Conservation (phyloP, 257 asterid species). For the Anisodus acutangulus region DNA sequence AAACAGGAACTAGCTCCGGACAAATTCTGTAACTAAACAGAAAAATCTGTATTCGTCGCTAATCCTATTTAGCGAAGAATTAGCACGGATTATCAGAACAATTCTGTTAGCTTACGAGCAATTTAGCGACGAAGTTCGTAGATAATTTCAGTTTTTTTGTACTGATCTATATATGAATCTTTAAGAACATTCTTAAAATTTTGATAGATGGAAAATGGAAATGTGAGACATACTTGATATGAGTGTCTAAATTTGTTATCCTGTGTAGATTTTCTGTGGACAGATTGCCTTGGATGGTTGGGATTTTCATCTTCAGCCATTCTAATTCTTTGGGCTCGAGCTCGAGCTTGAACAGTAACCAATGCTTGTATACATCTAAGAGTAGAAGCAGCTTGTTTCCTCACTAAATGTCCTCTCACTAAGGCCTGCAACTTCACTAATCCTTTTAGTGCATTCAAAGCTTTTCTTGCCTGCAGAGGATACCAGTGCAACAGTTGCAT, state of each 20-base stretch:
- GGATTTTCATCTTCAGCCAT: constrained; percentile 60
- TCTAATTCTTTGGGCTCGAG: constrained; percentile 70
- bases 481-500: not conserved
- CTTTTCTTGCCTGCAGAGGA: constrained; percentile 74
- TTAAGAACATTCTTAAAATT: not conserved
- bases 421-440: constrained; percentile 90
- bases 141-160: too few relatives aligned
- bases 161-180: not conserved
- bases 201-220: not conserved
- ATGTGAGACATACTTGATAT: constrained; percentile 53
- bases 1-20: too few relatives aligned
- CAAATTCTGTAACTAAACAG: too few relatives aligned
- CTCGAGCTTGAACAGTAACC: constrained; percentile 77
- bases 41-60: too few relatives aligned
- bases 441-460: constrained; percentile 93
- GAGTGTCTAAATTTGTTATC: constrained; percentile 51
- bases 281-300: constrained; percentile 50
- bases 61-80: too few relatives aligned
- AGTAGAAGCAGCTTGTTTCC: constrained; percentile 87
- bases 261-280: constrained; percentile 71
- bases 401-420: constrained; percentile 89
- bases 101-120: too few relatives aligned
- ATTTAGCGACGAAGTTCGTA: too few relatives aligned
- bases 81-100: too few relatives aligned
- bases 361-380: constrained; percentile 93